Percentiles rank a stretch among this genome's conserved stretches.
phyloP scores from a whole-genome alignment of 164 flowering plant genomes.

The Saururus chinensis region DNA sequence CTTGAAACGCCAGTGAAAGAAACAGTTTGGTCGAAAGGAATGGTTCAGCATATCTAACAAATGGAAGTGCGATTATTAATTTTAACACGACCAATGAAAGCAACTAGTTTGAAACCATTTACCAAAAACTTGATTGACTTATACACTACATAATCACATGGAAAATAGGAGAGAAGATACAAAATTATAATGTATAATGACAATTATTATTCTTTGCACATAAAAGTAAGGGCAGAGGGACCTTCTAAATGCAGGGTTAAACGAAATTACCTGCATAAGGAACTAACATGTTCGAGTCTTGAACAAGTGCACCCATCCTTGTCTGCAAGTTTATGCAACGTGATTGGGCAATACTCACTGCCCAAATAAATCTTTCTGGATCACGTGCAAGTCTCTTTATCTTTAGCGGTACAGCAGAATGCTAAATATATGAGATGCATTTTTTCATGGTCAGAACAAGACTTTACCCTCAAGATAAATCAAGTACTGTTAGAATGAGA shows the following conservation, averaged over 20 bases:
- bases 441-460: not conserved
- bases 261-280: constrained; percentile 85
- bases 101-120: not conserved
- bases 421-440: constrained; percentile 27
- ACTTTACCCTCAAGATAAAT: not conserved
- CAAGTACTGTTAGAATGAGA: not conserved
- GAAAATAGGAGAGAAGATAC: too few relatives aligned
- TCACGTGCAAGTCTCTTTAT: constrained; percentile 87
- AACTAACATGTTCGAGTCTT: constrained; percentile 80
- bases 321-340: constrained; percentile 66
- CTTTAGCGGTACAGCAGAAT: constrained; percentile 75
- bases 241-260: too few relatives aligned
- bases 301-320: constrained; percentile 74
- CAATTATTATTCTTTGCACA: too few relatives aligned
- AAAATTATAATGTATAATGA: too few relatives aligned
- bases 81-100: not conserved
- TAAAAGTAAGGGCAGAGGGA: too few relatives aligned
- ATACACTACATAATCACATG: not conserved
- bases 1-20: constrained; percentile 93
- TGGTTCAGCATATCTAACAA: constrained; percentile 92
- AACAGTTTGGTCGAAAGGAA: constrained; percentile 88
- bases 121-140: not conserved
- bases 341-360: constrained; percentile 77
- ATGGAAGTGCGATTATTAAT: constrained; percentile 1
- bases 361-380: constrained; percentile 93